phyloP scores from a whole-genome alignment of 805 yeast genomes.

The Wickerhamomyces silvicola region DNA sequence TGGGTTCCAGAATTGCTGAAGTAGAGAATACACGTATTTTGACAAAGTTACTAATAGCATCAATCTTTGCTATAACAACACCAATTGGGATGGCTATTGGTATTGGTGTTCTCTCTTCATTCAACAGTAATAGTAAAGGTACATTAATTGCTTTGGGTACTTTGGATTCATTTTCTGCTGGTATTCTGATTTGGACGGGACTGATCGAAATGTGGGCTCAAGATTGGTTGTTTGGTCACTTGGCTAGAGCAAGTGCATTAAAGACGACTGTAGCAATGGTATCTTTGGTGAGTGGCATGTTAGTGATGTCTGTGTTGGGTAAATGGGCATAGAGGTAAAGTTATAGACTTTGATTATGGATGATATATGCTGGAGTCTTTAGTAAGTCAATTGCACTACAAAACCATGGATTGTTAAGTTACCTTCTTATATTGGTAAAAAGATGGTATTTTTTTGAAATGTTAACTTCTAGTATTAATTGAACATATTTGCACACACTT shows the following conservation, averaged over 20 bases:
- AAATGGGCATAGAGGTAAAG: slow-evolving; percentile 76
- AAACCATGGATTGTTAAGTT: too few relatives aligned
- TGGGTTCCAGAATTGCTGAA: slow-evolving; percentile 66
- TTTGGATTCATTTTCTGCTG: slow-evolving; percentile 68
- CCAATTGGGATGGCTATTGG: slow-evolving; percentile 77
- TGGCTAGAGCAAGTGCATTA: slow-evolving; percentile 44
- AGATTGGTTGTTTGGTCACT: slow-evolving; percentile 52
- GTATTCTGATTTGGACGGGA: slow-evolving; percentile 69
- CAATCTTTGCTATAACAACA: slow-evolving; percentile 47
- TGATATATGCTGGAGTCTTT: too few relatives aligned
- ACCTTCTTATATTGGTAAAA: too few relatives aligned
- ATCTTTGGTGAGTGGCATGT: slow-evolving; percentile 52
- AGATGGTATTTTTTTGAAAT: too few relatives aligned
- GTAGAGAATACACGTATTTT: slow-evolving; percentile 27
- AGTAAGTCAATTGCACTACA: too few relatives aligned
- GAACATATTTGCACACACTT: too few relatives aligned
- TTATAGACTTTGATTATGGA: too few relatives aligned
- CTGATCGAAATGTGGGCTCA: slow-evolving; percentile 71
- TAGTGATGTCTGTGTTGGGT: slow-evolving; percentile 66
- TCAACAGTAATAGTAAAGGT: slow-evolving; percentile 48
- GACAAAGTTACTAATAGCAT: slow-evolving; percentile 51
- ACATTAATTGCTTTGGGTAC: slow-evolving; percentile 62
- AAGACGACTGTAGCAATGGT: slow-evolving; percentile 41
- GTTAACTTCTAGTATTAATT: too few relatives aligned
- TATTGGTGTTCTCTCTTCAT: slow-evolving; percentile 56